A percentile compares a stretch with the other conserved stretches of the same genome.
phyloP scores from a whole-genome alignment of 2,329 filamentous ascomycete species.

The Fusarium citri region DNA sequence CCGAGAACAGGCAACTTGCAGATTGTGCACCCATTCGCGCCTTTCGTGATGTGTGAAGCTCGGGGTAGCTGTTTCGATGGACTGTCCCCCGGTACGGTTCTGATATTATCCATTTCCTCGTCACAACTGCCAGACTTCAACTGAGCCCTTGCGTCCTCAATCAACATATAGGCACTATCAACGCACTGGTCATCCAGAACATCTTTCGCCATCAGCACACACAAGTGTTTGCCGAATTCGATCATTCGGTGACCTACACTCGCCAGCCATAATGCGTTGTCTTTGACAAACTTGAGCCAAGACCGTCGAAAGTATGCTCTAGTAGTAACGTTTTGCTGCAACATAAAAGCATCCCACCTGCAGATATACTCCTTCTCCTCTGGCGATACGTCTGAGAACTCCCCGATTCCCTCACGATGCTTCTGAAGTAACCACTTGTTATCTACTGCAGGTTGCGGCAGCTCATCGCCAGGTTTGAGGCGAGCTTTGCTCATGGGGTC shows the following conservation, averaged over 20 bases:
- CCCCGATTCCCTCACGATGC: slow-evolving; percentile 67
- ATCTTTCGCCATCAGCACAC: slow-evolving; percentile 62
- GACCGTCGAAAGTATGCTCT: slow-evolving; percentile 63
- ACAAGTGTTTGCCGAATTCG: slow-evolving; percentile 67
- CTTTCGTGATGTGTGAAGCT: slow-evolving; percentile 55
- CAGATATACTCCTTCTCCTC: slow-evolving; percentile 69
- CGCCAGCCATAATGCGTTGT: slow-evolving; percentile 65
- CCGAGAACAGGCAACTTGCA: slow-evolving; percentile 63
- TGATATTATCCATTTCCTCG: slow-evolving; percentile 21
- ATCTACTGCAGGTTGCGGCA: slow-evolving; percentile 59
- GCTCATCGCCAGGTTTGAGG: slow-evolving; percentile 61
- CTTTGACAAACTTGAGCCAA: slow-evolving; percentile 63
- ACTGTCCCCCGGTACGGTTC: slow-evolving; percentile 18
- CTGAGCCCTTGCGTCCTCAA: slow-evolving; percentile 57
- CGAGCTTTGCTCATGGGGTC: slow-evolving; percentile 67
- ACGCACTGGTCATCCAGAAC: slow-evolving; percentile 60
- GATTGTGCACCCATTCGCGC: slow-evolving; percentile 58
- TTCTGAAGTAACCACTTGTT: slow-evolving; percentile 69
- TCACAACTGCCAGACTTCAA: slow-evolving; percentile 13
- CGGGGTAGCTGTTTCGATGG: slow-evolving; percentile 47
- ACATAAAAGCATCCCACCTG: slow-evolving; percentile 68
- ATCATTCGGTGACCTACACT: slow-evolving; percentile 59
- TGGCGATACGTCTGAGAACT: slow-evolving; percentile 66
- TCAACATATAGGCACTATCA: slow-evolving; percentile 54
- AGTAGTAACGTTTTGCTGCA: slow-evolving; percentile 63